A percentile compares a stretch with the other conserved stretches of the same genome.
phyloP scores from a whole-genome alignment of 176 grass and related monocot species.

The Aegilops bicornis region DNA sequence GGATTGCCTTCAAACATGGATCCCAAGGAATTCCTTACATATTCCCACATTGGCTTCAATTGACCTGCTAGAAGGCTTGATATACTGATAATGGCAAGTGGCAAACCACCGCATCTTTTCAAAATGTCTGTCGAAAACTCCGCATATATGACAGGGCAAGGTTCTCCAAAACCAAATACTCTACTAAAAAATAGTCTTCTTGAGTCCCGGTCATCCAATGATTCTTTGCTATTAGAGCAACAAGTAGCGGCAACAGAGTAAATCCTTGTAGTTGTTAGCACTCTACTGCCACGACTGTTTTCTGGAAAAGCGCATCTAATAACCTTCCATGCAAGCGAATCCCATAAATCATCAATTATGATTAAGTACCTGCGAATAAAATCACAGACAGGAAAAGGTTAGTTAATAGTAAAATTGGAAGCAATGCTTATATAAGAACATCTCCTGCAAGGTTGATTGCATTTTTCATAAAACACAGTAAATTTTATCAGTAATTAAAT shows the following conservation, averaged over 20 bases:
- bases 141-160: not conserved
- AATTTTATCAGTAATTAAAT: no score
- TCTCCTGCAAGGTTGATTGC: no score
- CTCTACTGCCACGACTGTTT: not conserved
- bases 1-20: not conserved
- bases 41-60: not conserved
- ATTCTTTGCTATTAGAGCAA: not conserved
- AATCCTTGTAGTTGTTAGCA: constrained; percentile 19
- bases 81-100: constrained; percentile 18
- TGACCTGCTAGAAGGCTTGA: not conserved
- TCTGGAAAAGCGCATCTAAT: constrained; percentile 4
- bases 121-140: not conserved
- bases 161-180: not conserved
- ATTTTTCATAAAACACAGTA: no score
- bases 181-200: not conserved
- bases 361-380: constrained; percentile 18
- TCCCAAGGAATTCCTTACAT: not conserved
- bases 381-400: not conserved
- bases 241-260: not conserved
- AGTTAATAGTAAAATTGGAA: no score
- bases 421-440: no score
- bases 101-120: constrained; percentile 10
- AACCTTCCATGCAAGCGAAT: not conserved
- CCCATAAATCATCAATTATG: constrained; percentile 30
- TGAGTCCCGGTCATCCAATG: not conserved